Conservation (phyloP, 2,329 filamentous ascomycete genomes). For the Neonectria coccinea region DNA sequence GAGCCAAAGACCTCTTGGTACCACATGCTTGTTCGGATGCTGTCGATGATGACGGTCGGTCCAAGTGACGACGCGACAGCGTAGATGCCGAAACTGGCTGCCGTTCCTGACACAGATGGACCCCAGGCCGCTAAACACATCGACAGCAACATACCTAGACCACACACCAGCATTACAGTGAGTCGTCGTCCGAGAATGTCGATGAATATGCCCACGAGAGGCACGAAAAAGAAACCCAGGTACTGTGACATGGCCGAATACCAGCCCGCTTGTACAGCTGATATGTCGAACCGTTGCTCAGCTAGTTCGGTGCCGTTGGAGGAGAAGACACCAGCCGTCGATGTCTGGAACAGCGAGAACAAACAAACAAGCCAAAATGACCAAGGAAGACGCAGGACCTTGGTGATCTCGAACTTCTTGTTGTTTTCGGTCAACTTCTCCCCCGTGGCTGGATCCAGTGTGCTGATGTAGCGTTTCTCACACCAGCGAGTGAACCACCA, state of each 20-base stretch:
- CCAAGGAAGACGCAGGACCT: slow-evolving; percentile 70
- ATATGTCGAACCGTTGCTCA: slow-evolving; percentile 68
- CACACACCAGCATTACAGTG: slow-evolving; percentile 65
- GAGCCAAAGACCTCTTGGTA: slow-evolving; percentile 70
- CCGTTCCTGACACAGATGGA: slow-evolving; percentile 61
- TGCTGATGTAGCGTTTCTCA: slow-evolving; percentile 59
- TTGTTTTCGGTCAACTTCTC: slow-evolving; percentile 71
- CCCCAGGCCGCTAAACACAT: slow-evolving; percentile 69
- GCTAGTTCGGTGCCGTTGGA: slow-evolving; percentile 72
- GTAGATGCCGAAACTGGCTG: slow-evolving; percentile 70
- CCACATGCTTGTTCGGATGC: slow-evolving; percentile 70
- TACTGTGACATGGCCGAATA: slow-evolving; percentile 69
- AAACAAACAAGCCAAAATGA: slow-evolving; percentile 66
- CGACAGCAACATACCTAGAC: slow-evolving; percentile 60
- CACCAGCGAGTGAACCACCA: slow-evolving; percentile 67
- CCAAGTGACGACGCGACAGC: slow-evolving; percentile 67
- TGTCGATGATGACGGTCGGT: slow-evolving; percentile 69
- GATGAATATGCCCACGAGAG: slow-evolving; percentile 66
- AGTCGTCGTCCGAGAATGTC: slow-evolving; percentile 67
- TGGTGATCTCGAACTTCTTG: slow-evolving; percentile 66
- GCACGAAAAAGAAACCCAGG: slow-evolving; percentile 68
- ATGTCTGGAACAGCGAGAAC: slow-evolving; percentile 70
- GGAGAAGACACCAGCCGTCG: slow-evolving; percentile 64
- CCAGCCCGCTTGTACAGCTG: slow-evolving; percentile 68
- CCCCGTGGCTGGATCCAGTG: slow-evolving; percentile 66